phyloP scores from a whole-genome alignment of 176 grass and related monocot genomes.

The Aegilops sharonensis region DNA sequence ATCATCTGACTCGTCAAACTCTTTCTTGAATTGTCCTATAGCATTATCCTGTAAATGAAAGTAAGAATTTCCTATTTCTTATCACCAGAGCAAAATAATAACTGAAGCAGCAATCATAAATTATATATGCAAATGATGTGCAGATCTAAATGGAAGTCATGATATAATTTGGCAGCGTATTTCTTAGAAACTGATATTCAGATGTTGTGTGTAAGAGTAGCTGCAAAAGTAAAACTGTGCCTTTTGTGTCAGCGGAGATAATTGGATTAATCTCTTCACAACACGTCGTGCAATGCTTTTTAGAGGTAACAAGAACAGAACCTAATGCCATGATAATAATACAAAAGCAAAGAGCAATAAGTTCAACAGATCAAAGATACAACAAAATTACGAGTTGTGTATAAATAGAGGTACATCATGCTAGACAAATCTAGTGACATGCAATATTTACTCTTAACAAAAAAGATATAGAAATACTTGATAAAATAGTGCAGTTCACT shows the following conservation, averaged over 20 bases:
- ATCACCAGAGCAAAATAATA: slow-evolving; percentile 26
- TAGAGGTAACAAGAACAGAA: slow-evolving; percentile 83
- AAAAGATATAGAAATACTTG: not conserved
- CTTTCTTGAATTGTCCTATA: slow-evolving; percentile 58
- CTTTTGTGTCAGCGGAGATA: slow-evolving; percentile 75
- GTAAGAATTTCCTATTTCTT: not conserved
- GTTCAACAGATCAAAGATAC: slow-evolving; percentile 14
- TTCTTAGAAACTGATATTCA: slow-evolving; percentile 4
- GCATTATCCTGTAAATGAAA: slow-evolving; percentile 58
- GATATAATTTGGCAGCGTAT: not conserved
- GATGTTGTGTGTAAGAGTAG: slow-evolving; percentile 2
- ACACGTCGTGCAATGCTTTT: slow-evolving; percentile 78
- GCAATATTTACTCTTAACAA: slow-evolving; percentile 39
- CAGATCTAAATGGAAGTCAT: not conserved
- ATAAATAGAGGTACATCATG: not conserved
- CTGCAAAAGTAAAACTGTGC: slow-evolving; percentile 23
- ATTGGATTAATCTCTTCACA: slow-evolving; percentile 84
- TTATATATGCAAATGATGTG: not conserved
- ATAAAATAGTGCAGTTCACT: slow-evolving; percentile 12
- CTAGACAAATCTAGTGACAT: no score
- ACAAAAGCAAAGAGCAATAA: slow-evolving; percentile 29
- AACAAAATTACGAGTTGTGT: not conserved
- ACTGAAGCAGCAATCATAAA: not conserved
- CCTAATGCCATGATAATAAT: slow-evolving; percentile 41
- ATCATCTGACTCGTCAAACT: slow-evolving; percentile 71